Percentiles rank a stretch among this genome's conserved stretches.
Conservation (phyloP, 2,329 filamentous ascomycete genomes). For the Pyrenophora seminiperda region DNA sequence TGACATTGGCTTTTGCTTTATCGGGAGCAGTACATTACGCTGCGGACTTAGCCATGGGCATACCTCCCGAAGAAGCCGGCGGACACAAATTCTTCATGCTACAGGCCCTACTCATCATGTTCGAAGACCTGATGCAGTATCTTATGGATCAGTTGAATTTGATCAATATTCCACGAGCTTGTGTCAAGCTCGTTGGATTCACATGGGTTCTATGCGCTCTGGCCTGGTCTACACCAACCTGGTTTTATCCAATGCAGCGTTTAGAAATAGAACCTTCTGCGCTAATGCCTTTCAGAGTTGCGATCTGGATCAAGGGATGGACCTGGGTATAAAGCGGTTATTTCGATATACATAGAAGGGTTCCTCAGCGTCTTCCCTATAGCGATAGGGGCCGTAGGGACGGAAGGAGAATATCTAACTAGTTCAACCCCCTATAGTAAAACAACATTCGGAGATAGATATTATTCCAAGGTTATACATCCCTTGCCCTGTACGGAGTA, state of each 20-base stretch:
- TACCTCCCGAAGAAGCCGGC: background rate
- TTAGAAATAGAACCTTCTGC: background rate
- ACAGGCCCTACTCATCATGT: background rate
- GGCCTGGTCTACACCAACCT: background rate
- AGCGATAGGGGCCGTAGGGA: no score
- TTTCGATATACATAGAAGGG: no score
- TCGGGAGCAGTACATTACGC: background rate
- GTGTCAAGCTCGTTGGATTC: background rate
- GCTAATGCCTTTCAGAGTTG: background rate
- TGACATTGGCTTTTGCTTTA: background rate
- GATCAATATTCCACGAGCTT: background rate
- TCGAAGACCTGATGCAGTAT: background rate
- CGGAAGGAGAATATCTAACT: no score
- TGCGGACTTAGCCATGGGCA: background rate
- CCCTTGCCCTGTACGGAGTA: no score
- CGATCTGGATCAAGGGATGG: no score
- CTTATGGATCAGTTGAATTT: background rate
- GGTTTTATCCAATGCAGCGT: background rate
- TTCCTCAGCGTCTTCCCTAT: no score
- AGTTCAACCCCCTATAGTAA: no score
- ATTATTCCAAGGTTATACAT: no score
- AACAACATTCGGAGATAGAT: no score
- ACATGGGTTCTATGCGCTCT: background rate
- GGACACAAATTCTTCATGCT: background rate
- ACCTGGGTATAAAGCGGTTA: no score